These are phyloP conservation scores for Elsinoe necatrix DNA, from an alignment of 2,329 filamentous ascomycete species.

Conservation along the genomic window DNA sequence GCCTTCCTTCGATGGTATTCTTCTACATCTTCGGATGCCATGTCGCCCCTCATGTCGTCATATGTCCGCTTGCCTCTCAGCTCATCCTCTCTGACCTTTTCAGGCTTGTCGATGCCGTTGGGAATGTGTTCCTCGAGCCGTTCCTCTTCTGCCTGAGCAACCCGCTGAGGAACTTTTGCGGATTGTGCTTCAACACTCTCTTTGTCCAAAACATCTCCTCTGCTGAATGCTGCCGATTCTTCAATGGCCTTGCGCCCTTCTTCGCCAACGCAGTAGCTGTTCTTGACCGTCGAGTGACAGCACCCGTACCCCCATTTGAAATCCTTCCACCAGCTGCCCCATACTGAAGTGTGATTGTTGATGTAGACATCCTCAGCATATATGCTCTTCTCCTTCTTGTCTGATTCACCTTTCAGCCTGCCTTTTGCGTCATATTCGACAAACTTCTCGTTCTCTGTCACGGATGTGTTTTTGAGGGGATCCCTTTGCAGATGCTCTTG, in stretches of 20 bases:
- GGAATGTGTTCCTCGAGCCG: slow-evolving; percentile 35
- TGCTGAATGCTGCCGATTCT: slow-evolving; percentile 57
- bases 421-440: slow-evolving; percentile 92
- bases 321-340: slow-evolving; percentile 95
- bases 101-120: slow-evolving; percentile 35
- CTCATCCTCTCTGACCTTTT: slow-evolving; percentile 35
- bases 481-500: slow-evolving; percentile 51
- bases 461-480: slow-evolving; percentile 54
- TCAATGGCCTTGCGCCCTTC: slow-evolving; percentile 75
- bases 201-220: slow-evolving; percentile 36
- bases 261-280: slow-evolving; percentile 94
- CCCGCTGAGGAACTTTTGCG: slow-evolving; percentile 30
- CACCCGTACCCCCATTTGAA: slow-evolving; percentile 96
- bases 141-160: slow-evolving; percentile 38
- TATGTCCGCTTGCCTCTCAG: slow-evolving; percentile 52
- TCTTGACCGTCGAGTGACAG: slow-evolving; percentile 88
- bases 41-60: slow-evolving; percentile 67
- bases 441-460: slow-evolving; percentile 76
- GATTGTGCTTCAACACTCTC: slow-evolving; percentile 22
- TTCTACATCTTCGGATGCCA: slow-evolving; percentile 61
- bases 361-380: slow-evolving; percentile 80
- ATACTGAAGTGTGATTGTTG: slow-evolving; percentile 88
- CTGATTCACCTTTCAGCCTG: slow-evolving; percentile 76
- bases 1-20: neutral
- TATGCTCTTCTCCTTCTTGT: slow-evolving; percentile 72